Conservation (phyloP, 805 yeast species). For the Wickerhamiella bombiphila region DNA sequence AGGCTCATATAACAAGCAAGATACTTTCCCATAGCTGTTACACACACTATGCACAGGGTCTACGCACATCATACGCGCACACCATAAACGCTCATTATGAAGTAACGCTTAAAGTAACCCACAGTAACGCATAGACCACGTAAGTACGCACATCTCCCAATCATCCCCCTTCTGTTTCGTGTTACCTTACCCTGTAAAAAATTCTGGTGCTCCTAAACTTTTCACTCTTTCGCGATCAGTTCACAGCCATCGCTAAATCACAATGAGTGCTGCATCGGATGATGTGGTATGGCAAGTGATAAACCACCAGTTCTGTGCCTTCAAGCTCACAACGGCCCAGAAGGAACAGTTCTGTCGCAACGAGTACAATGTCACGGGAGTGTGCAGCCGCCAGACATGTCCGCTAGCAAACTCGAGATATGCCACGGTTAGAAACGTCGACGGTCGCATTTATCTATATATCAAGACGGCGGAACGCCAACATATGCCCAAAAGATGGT, state of each 20-base stretch:
- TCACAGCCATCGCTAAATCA: too few species aligned
- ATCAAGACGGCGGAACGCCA: conserved; percentile 98
- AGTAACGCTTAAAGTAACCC: too few species aligned
- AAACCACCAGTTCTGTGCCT: conserved; percentile 90
- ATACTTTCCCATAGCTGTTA: too few species aligned
- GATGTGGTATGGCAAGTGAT: conserved; percentile 96
- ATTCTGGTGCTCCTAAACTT: not conserved
- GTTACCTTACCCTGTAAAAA: not conserved
- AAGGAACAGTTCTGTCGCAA: conserved; percentile 89
- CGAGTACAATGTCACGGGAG: conserved; percentile 89
- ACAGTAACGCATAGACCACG: not conserved
- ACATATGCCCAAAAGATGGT: conserved; percentile 80
- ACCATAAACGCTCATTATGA: too few species aligned
- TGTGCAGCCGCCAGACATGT: conserved; percentile 86
- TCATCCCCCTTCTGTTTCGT: not conserved
- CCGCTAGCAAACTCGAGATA: conserved; percentile 65
- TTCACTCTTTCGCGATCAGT: not conserved
- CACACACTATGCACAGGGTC: too few species aligned
- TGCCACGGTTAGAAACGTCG: conserved; percentile 25
- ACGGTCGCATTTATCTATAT: conserved; percentile 33
- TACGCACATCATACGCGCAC: too few species aligned
- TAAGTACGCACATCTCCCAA: not conserved
- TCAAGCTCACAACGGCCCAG: conserved; percentile 76
- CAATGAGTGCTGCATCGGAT: conserved; percentile 31
- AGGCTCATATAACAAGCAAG: too few species aligned